These are phyloP conservation scores for Blumeriella jaapii DNA, from an alignment of 2,329 filamentous ascomycete genomes.

Conservation along the genomic window DNA sequence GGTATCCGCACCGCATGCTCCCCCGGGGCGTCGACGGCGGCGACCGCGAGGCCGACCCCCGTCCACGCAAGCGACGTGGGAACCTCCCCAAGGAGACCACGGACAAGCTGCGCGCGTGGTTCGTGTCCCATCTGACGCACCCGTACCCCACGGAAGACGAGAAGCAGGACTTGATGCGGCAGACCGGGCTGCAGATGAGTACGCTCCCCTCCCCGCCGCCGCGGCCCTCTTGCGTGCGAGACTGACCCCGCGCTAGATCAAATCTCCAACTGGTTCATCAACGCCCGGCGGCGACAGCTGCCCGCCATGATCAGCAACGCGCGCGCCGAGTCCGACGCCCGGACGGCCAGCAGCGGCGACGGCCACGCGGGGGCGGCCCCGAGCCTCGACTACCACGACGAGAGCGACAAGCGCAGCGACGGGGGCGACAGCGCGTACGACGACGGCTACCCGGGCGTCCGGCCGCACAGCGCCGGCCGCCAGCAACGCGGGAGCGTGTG, in stretches of 20 bases:
- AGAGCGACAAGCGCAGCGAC: constrained; percentile 28
- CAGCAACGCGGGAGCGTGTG: no score
- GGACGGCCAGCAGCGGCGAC: constrained; percentile 12
- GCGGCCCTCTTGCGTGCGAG: no score
- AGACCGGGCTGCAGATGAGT: constrained; percentile 71
- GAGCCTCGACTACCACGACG: constrained; percentile 27
- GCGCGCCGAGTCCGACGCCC: constrained; percentile 23
- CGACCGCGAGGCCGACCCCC: constrained; percentile 13
- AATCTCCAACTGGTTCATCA: constrained; percentile 77
- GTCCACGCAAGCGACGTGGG: constrained; percentile 51
- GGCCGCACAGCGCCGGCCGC: no score
- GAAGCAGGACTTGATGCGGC: constrained; percentile 68
- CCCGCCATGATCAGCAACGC: constrained; percentile 46
- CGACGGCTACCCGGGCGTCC: no score
- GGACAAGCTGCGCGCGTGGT: constrained; percentile 71
- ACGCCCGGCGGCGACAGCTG: constrained; percentile 56
- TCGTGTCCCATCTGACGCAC: constrained; percentile 62
- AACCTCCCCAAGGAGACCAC: constrained; percentile 89
- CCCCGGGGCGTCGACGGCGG: constrained; percentile 9
- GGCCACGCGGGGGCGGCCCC: constrained; percentile 24
- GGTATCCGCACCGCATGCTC: constrained; percentile 6
- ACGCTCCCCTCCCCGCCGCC: constrained; percentile 12
- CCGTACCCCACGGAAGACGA: constrained; percentile 84
- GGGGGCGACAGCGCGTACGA: constrained; percentile 36
- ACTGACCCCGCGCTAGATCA: no score